These are phyloP conservation scores for Cladophialophora exuberans DNA, from an alignment of 2,329 filamentous ascomycete genomes.

Conservation along the genomic window DNA sequence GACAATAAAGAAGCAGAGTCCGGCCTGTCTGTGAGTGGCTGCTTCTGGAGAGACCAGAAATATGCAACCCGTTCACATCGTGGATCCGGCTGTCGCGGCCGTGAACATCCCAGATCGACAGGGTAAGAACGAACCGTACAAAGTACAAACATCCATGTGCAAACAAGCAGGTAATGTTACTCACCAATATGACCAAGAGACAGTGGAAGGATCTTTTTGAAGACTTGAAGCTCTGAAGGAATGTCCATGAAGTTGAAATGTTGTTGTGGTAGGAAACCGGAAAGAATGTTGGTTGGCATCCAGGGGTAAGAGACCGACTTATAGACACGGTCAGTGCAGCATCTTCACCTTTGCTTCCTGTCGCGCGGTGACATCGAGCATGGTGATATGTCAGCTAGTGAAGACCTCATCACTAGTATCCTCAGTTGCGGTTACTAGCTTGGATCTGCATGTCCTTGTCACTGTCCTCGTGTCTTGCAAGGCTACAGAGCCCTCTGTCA, in stretches of 20 bases:
- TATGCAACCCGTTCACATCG: slow-evolving; percentile 5
- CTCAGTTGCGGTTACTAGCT: too few relatives aligned
- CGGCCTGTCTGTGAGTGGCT: slow-evolving; percentile 9
- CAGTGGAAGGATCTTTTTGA: background rate
- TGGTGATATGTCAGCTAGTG: background rate
- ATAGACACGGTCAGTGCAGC: background rate
- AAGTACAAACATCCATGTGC: background rate
- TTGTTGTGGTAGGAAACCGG: background rate
- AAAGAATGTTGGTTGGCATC: slow-evolving; percentile 21
- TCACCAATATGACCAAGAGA: slow-evolving; percentile 9
- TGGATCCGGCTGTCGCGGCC: too few relatives aligned
- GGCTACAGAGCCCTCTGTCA: too few relatives aligned
- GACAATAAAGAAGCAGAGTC: slow-evolving; percentile 14
- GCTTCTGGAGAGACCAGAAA: slow-evolving; percentile 23
- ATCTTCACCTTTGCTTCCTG: slow-evolving; percentile 3
- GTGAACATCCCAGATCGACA: too few relatives aligned
- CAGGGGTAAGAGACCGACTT: slow-evolving; percentile 7
- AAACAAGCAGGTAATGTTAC: background rate
- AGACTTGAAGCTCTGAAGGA: background rate
- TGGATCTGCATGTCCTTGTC: too few relatives aligned
- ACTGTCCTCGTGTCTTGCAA: too few relatives aligned
- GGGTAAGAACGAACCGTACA: background rate
- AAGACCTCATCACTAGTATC: too few relatives aligned
- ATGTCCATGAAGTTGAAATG: background rate
- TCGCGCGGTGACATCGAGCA: background rate